Base-by-base conservation (phyloP, 2,329 filamentous ascomycete genomes). In the Fusarium napiforme region DNA sequence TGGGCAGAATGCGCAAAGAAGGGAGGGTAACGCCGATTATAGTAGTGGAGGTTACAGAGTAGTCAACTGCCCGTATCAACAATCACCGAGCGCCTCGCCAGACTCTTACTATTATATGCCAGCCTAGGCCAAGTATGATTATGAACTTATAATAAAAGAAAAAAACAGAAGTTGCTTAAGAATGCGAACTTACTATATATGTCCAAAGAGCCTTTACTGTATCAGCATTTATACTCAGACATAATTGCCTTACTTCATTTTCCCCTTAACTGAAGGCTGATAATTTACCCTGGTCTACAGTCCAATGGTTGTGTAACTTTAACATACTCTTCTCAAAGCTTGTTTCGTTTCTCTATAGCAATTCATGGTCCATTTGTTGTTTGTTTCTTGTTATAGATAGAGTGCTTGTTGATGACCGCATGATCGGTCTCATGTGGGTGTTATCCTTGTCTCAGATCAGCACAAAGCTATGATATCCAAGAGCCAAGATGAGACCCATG, bases 401-500 rank as follows among this genome's bases (percentile, higher is more conserved):
- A 45, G 42, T 63, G 32, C 56, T 53, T 69, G 30, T 53, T 69
- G 30, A 70, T 69, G 67, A 49, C 52, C 43, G 42, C 66, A 69
- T 65, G 50, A 52, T 59, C 60, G 30, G 46, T 61, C 46, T 55
- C 50, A 55, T 69, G 65, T 63, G 64, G 57, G 64, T 69, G 66
- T 36, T 37, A 70, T 69, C 67, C 67, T 69, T 70, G 67, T 69
- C 67, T 70, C 65, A 69, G 67, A 69, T 69, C 67, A 59, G 60
- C 60, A 65, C 64, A 53, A 55, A 63, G 57, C 58, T 63, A 63
- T 40, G 46, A 53, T 69, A 14, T 30, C 39, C 45, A 60, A 28
- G 36, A 59, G 66, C 60, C 66, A 70, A 65, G 65, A 30, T 30
- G 36, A 34, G 45, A 28, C 50, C 65, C 66, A 59, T 69, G 52